Conservation (phyloP, 1,139 yeast species). For the Sugiyamaella japonica region DNA sequence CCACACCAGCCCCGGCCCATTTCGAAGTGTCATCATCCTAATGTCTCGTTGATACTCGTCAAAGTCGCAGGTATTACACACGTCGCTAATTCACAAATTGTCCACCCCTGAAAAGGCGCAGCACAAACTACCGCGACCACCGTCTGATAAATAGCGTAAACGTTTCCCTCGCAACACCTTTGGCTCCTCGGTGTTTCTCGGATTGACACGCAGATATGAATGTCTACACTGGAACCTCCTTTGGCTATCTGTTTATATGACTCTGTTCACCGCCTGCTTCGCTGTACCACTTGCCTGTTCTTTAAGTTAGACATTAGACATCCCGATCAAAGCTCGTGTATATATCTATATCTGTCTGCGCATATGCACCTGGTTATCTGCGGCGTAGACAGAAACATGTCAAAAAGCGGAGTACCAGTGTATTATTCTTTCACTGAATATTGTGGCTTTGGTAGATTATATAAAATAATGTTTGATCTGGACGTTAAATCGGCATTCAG, state of each 20-base stretch:
- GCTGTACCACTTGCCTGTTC: background rate
- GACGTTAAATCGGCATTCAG: too few species aligned
- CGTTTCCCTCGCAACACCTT: background rate
- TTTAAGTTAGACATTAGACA: background rate
- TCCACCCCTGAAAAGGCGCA: background rate
- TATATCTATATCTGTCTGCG: background rate
- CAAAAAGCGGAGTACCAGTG: background rate
- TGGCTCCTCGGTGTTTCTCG: too few species aligned
- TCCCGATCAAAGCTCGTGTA: slow-evolving; percentile 6
- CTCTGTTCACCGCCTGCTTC: background rate
- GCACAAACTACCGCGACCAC: background rate
- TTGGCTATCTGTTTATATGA: background rate
- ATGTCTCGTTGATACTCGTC: background rate
- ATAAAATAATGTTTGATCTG: background rate
- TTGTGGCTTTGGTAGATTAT: background rate
- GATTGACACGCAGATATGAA: background rate
- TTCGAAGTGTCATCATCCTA: background rate
- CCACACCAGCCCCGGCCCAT: background rate
- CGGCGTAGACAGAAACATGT: slow-evolving; percentile 1
- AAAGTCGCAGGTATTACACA: background rate
- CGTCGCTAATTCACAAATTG: background rate
- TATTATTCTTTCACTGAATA: background rate
- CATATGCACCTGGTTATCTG: slow-evolving; percentile 10
- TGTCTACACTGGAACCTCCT: background rate
- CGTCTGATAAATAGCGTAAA: too few species aligned